Percentiles rank a stretch among this genome's conserved stretches.
Evolutionary conservation across 2,329 filamentous ascomycete genomes (phyloP).

Genomic region (Elsinoe perseae): DNA sequence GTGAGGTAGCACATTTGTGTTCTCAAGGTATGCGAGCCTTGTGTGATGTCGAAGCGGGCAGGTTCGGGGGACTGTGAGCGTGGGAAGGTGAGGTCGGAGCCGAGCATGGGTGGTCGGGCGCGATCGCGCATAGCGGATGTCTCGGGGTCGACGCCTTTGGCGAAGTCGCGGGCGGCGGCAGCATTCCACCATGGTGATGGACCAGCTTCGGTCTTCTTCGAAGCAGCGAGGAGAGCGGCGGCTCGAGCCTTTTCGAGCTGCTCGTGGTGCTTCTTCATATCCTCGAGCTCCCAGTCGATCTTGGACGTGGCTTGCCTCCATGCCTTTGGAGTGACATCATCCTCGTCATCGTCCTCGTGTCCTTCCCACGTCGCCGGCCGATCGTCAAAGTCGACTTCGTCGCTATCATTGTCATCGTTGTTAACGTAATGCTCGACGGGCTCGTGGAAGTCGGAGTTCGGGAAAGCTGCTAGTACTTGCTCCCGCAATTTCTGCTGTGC

Average conservation of each 20-base stretch:
- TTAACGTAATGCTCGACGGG: conserved; percentile 65
- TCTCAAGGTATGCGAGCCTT: conserved; percentile 46
- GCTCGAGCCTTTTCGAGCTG: conserved; percentile 48
- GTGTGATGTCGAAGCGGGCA: conserved; percentile 74
- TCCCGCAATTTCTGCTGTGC: conserved; percentile 75
- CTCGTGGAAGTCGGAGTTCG: conserved; percentile 60
- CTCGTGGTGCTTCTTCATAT: conserved; percentile 72
- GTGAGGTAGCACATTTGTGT: conserved; percentile 44
- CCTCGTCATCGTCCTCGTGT: conserved; percentile 33
- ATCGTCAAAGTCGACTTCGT: conserved; percentile 30
- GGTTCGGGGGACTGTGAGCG: conserved; percentile 74
- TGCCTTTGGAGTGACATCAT: conserved; percentile 21
- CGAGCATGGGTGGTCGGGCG: conserved; percentile 77
- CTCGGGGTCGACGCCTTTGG: conserved; percentile 30
- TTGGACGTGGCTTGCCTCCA: conserved; percentile 56
- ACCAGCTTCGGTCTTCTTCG: conserved; percentile 20
- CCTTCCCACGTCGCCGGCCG: conserved; percentile 33
- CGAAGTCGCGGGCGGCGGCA: conserved; percentile 23
- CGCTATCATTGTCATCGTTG: conserved; percentile 54
- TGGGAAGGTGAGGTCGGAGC: conserved; percentile 70
- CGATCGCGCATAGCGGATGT: conserved; percentile 51
- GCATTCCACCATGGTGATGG: conserved; percentile 35
- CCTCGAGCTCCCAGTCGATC: conserved; percentile 65
- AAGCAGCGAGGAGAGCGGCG: conserved; percentile 33
- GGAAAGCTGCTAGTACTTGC: conserved; percentile 66